Evolutionary conservation across 2,329 filamentous ascomycete species (phyloP).

Genomic region (Curvularia eragrostidis): DNA sequence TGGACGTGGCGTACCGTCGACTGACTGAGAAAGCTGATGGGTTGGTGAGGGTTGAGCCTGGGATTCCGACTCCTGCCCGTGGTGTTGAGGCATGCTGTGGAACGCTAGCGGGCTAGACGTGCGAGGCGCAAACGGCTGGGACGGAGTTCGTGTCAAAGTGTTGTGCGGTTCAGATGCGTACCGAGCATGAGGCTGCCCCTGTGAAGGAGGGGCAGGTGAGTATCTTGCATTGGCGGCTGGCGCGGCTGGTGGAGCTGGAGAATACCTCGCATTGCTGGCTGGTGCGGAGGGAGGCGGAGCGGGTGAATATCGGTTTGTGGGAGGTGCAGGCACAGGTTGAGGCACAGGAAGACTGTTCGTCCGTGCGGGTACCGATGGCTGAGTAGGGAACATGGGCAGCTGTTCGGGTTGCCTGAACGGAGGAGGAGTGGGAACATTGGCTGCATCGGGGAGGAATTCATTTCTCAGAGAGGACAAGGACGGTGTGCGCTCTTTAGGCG

Average conservation of each 20-base stretch:
- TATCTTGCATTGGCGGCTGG: slow-evolving; percentile 50
- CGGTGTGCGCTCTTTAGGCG: slow-evolving; percentile 44
- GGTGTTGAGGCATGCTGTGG: slow-evolving; percentile 49
- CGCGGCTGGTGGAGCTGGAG: slow-evolving; percentile 44
- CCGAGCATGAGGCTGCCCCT: slow-evolving; percentile 45
- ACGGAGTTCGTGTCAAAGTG: slow-evolving; percentile 45
- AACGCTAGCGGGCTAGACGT: slow-evolving; percentile 70
- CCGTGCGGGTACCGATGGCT: slow-evolving; percentile 39
- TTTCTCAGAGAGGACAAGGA: slow-evolving; percentile 48
- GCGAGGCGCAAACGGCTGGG: slow-evolving; percentile 65
- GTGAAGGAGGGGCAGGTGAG: slow-evolving; percentile 49
- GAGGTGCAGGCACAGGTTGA: slow-evolving; percentile 36
- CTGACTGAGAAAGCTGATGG: slow-evolving; percentile 40
- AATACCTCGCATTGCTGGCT: slow-evolving; percentile 43
- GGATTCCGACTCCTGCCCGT: slow-evolving; percentile 23
- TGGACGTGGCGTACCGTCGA: slow-evolving; percentile 33
- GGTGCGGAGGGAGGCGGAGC: slow-evolving; percentile 44
- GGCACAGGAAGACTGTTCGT: slow-evolving; percentile 44
- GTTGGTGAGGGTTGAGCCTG: slow-evolving; percentile 17
- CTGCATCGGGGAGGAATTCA: slow-evolving; percentile 42
- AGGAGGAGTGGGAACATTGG: slow-evolving; percentile 25
- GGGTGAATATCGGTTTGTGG: slow-evolving; percentile 39
- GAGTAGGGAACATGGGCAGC: slow-evolving; percentile 47
- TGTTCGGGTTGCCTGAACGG: slow-evolving; percentile 53
- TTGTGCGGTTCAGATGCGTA: slow-evolving; percentile 49